Evolutionary conservation across 1,139 yeast genomes (phyloP).

Genomic region (Yamadazyma blattariae): DNA sequence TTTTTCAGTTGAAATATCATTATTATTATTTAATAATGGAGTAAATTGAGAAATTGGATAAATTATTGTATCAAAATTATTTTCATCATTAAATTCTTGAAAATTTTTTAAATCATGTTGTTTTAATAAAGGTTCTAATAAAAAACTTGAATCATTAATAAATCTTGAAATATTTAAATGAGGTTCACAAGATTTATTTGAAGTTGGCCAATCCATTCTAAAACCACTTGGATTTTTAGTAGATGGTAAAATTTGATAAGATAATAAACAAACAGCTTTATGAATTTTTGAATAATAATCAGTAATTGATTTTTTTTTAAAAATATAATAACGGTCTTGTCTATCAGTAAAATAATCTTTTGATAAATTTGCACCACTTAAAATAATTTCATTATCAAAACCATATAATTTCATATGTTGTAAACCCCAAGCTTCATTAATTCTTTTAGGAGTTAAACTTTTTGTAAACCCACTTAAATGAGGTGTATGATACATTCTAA

Average conservation of each 20-base stretch:
- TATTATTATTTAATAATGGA: constrained; percentile 64
- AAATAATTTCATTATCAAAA: constrained; percentile 82
- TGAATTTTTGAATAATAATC: constrained; percentile 75
- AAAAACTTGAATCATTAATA: constrained; percentile 53
- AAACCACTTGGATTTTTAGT: constrained; percentile 46
- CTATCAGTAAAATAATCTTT: constrained; percentile 92
- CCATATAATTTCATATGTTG: constrained; percentile 99
- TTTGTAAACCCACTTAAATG: constrained; percentile 68
- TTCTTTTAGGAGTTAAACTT: constrained; percentile 68
- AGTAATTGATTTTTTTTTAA: constrained; percentile 55
- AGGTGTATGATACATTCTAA: constrained; percentile 90
- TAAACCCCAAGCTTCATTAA: constrained; percentile 89
- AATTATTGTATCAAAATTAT: constrained; percentile 60
- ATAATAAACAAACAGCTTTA: constrained; percentile 59
- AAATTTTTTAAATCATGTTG: constrained; percentile 36
- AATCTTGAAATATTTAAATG: constrained; percentile 56
- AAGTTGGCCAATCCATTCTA: constrained; percentile 68
- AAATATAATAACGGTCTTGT: constrained; percentile 86
- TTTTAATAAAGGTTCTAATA: constrained; percentile 57
- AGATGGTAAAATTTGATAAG: constrained; percentile 56
- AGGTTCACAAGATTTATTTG: constrained; percentile 76
- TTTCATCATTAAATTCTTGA: constrained; percentile 31
- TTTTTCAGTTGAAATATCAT: constrained; percentile 71
- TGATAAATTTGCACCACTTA: constrained; percentile 91
- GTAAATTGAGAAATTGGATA: constrained; percentile 92